Evolutionary conservation across 163 green algal genomes (phyloP), one percentile per base, ranked within the genome.

Genomic region (Volvox carteri): DNA sequence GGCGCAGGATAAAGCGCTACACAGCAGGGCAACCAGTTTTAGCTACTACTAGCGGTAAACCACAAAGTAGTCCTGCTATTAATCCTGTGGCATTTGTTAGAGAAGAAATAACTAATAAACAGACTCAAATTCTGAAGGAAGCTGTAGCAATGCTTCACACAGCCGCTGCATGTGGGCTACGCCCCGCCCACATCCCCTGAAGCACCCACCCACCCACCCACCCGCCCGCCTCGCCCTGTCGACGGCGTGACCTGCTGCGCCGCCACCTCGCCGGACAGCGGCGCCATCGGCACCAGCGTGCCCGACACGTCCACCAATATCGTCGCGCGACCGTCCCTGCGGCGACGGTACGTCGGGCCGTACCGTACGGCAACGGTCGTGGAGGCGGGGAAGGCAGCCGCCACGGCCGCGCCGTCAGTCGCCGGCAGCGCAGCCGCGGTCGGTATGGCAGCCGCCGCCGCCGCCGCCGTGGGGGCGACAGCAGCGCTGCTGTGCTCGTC

Each of bases 331-430:
- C 81, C 81, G 35, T 87, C 35, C 23, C 3, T 18, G 2, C 46
- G 81, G 30, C 23, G 46, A 5, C 81, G 81, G 48, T 73, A 87
- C 28, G 65, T 62, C 25, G 67, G 65, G 67, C 81, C 81, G 48
- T 80, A 87, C 30, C 81, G 81, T 37, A 80, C 65, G 11, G 54
- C 52, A 37, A 60, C 12, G 25, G 58, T 11, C 12, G 77, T 54
- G 6, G 77, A 52, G 23, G 54, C 56, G 28, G 39, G 37, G 33
- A 33, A 39, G 28, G 56, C 39, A 8, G 37, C 39, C 78, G 37
- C 75, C 30, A 70, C 50, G 33, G 75, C 48, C 12, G 48, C 75
- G 48, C 75, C 75, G 33, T 56, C 75, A 33, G 35, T 30, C 9
- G 75, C 74, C 1, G 70, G 37, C 46, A 44, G 33, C 35, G 44